A percentile compares a stretch with the other conserved stretches of the same genome.
Evolutionary conservation across 1,139 yeast genomes (phyloP).

Genomic region (Scheffersomyces insectosa): DNA sequence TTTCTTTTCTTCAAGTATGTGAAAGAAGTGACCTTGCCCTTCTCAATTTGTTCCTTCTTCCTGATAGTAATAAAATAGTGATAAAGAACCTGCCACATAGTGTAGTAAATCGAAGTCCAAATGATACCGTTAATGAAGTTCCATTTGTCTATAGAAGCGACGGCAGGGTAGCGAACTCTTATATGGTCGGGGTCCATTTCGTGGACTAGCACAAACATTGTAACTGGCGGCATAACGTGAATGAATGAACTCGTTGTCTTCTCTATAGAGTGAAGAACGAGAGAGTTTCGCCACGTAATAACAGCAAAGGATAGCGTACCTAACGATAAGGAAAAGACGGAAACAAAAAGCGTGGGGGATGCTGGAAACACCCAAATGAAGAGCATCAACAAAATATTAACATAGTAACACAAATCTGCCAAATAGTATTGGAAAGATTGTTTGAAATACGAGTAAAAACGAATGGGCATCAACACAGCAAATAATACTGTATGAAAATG

Average conservation of each 20-base stretch:
- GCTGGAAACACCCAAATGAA: constrained; percentile 84
- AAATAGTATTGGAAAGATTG: constrained; percentile 79
- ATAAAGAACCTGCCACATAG: constrained; percentile 88
- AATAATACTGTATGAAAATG: constrained; percentile 68
- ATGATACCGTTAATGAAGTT: constrained; percentile 69
- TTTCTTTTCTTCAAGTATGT: constrained; percentile 77
- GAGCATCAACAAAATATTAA: constrained; percentile 64
- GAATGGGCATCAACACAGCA: constrained; percentile 72
- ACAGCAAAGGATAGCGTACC: constrained; percentile 95
- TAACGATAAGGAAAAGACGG: constrained; percentile 83
- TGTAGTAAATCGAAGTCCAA: constrained; percentile 80
- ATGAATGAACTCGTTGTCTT: constrained; percentile 92
- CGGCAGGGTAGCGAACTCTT: constrained; percentile 72
- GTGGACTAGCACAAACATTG: constrained; percentile 86
- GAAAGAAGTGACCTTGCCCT: constrained; percentile 87
- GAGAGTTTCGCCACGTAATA: constrained; percentile 91
- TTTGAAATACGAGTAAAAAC: constrained; percentile 82
- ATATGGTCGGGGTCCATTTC: constrained; percentile 62
- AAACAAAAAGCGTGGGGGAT: constrained; percentile 69
- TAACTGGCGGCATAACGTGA: constrained; percentile 87
- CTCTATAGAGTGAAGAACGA: constrained; percentile 88
- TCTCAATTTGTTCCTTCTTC: constrained; percentile 75
- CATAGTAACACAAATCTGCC: constrained; percentile 94
- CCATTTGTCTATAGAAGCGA: constrained; percentile 67
- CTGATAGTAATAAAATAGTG: constrained; percentile 89